A percentile compares a stretch with the other conserved stretches of the same genome.
Evolutionary conservation across 2,329 filamentous ascomycete genomes (phyloP).

Genomic region (Epichloe festucae): DNA sequence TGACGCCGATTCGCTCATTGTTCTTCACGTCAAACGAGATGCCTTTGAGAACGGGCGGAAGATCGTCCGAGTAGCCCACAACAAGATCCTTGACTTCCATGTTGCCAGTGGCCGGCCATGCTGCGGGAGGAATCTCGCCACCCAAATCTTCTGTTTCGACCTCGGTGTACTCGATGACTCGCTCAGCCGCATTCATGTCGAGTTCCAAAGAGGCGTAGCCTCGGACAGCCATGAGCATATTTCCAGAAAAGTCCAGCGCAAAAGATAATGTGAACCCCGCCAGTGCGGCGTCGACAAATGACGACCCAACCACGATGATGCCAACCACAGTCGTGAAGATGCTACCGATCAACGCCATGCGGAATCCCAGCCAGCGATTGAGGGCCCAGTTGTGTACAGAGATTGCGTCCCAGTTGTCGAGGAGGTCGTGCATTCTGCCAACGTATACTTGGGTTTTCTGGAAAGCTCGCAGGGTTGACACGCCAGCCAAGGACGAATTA

Average conservation of each 20-base stretch:
- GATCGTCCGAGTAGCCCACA: conserved; percentile 56
- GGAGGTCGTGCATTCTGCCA: conserved; percentile 52
- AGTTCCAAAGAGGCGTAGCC: conserved; percentile 60
- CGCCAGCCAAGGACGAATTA: conserved; percentile 56
- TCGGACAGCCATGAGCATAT: conserved; percentile 53
- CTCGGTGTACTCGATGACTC: conserved; percentile 62
- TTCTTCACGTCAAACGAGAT: conserved; percentile 53
- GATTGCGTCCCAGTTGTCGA: conserved; percentile 55
- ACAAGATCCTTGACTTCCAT: conserved; percentile 63
- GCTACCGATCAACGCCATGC: conserved; percentile 57
- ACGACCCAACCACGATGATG: conserved; percentile 47
- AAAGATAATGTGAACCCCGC: conserved; percentile 63
- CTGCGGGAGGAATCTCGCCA: conserved; percentile 48
- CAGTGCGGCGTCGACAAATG: conserved; percentile 51
- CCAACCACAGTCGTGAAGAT: conserved; percentile 55
- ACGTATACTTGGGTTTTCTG: conserved; percentile 55
- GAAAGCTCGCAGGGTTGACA: conserved; percentile 65
- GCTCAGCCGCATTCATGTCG: conserved; percentile 67
- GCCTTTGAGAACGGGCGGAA: conserved; percentile 57
- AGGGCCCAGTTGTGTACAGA: conserved; percentile 59
- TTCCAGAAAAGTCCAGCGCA: conserved; percentile 52
- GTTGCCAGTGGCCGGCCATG: conserved; percentile 62
- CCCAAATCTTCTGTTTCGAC: conserved; percentile 53
- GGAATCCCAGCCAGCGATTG: conserved; percentile 65
- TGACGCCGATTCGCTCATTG: conserved; percentile 61